A percentile compares a stretch with the other conserved stretches of the same genome.
Conservation (phyloP, 2,329 filamentous ascomycete genomes). For the Aspergillus arachidicola region DNA sequence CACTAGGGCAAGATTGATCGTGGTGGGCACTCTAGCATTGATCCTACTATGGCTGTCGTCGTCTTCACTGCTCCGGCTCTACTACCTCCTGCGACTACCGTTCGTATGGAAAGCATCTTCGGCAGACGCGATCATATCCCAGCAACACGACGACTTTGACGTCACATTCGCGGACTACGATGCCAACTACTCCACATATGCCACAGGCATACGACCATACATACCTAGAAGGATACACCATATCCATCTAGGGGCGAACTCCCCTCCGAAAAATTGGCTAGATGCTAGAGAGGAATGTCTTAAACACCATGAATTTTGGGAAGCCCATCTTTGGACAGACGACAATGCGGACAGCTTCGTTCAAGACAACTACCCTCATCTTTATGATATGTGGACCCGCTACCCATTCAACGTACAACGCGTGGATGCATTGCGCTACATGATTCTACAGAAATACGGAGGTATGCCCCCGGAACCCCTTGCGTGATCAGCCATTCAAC, state of each 20-base stretch:
- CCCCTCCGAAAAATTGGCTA: conserved; percentile 20
- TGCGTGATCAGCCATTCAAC: too few relatives aligned
- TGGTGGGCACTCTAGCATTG: not conserved
- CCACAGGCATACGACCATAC: not conserved
- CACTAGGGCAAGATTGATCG: not conserved
- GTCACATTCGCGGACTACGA: conserved; percentile 9
- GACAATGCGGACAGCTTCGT: conserved; percentile 17
- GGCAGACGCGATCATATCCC: not conserved
- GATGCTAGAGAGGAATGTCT: conserved; percentile 19
- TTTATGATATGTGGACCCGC: conserved; percentile 20
- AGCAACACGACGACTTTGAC: conserved; percentile 11
- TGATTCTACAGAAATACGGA: conserved; percentile 24
- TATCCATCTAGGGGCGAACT: conserved; percentile 17
- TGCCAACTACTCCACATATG: not conserved
- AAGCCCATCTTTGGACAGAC: conserved; percentile 20
- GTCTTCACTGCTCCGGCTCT: not conserved
- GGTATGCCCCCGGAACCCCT: conserved; percentile 10
- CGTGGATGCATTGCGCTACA: conserved; percentile 27
- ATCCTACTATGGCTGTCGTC: not conserved
- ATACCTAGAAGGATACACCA: conserved; percentile 13
- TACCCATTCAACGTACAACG: conserved; percentile 24
- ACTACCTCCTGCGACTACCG: conserved; percentile 13
- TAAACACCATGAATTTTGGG: conserved; percentile 20
- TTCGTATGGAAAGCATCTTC: conserved; percentile 10
- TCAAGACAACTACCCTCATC: conserved; percentile 18